Evolutionary conservation across 192 early-diverging fungal species (phyloP).

Genomic region (Coemansia sp.): DNA sequence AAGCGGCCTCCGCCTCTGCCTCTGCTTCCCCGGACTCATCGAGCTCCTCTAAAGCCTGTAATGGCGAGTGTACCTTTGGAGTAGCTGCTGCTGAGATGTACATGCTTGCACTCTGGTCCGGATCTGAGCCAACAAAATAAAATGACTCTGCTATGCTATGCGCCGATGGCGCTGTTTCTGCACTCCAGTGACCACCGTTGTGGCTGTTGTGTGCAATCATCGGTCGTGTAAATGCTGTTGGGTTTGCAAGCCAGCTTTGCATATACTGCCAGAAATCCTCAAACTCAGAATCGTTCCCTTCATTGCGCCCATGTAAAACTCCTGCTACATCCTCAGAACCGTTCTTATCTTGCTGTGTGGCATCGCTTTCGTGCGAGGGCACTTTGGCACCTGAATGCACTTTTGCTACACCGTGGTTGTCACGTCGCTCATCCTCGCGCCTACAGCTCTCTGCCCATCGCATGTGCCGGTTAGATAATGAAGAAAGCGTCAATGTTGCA

Average conservation of each 20-base stretch:
- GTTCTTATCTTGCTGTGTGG: not conserved
- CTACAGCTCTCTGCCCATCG: constrained; percentile 49
- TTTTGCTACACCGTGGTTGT: not conserved
- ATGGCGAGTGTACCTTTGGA: constrained; percentile 15
- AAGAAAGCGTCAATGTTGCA: constrained; percentile 32
- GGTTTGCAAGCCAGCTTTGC: constrained; percentile 52
- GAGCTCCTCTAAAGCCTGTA: constrained; percentile 20
- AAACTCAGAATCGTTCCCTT: constrained; percentile 39
- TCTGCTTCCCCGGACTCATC: constrained; percentile 16
- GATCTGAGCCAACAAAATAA: constrained; percentile 43
- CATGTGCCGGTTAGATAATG: constrained; percentile 36
- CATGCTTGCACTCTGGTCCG: constrained; percentile 37
- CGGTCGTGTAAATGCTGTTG: constrained; percentile 41
- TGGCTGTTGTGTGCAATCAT: constrained; percentile 7
- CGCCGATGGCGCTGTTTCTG: constrained; percentile 9
- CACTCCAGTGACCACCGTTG: not conserved
- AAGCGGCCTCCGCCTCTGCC: not conserved
- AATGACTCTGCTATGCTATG: constrained; percentile 50
- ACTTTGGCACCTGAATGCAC: not conserved
- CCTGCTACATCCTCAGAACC: not conserved
- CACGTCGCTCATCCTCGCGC: constrained; percentile 15
- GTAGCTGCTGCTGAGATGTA: constrained; percentile 18
- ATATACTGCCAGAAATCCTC: constrained; percentile 56
- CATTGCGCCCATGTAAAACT: not conserved
- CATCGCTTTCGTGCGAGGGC: not conserved